Conservation (phyloP, 2,329 filamentous ascomycete genomes). For the Aspergillus costaricaensis region DNA sequence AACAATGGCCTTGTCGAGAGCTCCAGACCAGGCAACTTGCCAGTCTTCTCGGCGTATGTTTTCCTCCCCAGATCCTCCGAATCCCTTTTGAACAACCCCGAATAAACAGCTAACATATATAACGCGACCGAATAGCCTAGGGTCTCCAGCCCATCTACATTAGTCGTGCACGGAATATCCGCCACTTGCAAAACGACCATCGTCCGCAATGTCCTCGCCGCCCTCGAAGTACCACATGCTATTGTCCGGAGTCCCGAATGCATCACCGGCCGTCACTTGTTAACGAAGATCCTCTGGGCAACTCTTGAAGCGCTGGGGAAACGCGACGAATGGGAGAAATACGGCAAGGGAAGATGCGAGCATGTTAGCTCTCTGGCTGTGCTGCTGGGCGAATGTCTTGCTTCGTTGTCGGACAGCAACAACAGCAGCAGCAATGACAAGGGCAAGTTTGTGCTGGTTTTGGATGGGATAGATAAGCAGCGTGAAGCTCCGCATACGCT, state of each 20-base stretch:
- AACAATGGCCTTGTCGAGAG: slow-evolving; percentile 48
- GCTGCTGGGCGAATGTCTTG: slow-evolving; percentile 59
- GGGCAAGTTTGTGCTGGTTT: slow-evolving; percentile 72
- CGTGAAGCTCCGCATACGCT: slow-evolving; percentile 77
- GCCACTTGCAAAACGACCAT: slow-evolving; percentile 84
- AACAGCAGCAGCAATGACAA: slow-evolving; percentile 36
- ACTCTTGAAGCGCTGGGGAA: slow-evolving; percentile 39
- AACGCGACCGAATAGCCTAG: slow-evolving; percentile 27
- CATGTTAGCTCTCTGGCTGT: slow-evolving; percentile 75
- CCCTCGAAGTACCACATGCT: slow-evolving; percentile 53
- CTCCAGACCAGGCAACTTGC: slow-evolving; percentile 45
- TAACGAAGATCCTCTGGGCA: slow-evolving; percentile 48
- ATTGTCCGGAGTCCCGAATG: slow-evolving; percentile 49
- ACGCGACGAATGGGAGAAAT: slow-evolving; percentile 48
- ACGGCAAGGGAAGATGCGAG: slow-evolving; percentile 67
- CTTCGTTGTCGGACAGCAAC: slow-evolving; percentile 28
- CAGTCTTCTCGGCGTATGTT: slow-evolving; percentile 42
- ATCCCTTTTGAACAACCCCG: not conserved
- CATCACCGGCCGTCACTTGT: slow-evolving; percentile 48
- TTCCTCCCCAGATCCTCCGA: slow-evolving; percentile 2
- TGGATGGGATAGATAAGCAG: slow-evolving; percentile 85
- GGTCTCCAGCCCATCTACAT: slow-evolving; percentile 68
- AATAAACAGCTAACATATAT: not conserved
- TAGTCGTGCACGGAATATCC: slow-evolving; percentile 81
- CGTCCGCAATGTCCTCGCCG: slow-evolving; percentile 63